phyloP scores from a whole-genome alignment of 2,329 filamentous ascomycete species.

The Cryphonectria carpinicola region DNA sequence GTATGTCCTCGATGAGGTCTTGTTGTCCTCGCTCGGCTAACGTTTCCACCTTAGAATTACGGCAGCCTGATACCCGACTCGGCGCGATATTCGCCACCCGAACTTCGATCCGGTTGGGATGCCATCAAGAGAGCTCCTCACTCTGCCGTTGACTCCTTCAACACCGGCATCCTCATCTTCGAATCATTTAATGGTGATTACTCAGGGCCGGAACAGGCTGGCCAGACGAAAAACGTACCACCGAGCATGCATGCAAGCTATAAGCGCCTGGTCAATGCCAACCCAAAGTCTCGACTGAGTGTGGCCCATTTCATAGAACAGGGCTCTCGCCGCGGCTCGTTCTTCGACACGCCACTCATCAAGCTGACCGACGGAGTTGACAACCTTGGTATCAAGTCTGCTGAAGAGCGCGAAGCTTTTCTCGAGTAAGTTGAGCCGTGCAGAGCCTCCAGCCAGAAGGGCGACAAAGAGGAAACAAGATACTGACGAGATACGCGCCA shows the following conservation, averaged over 20 bases:
- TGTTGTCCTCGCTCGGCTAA: slow-evolving; percentile 23
- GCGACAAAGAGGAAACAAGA: not conserved
- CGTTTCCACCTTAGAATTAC: slow-evolving; percentile 64
- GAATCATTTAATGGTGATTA: slow-evolving; percentile 93
- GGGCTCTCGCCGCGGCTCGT: slow-evolving; percentile 77
- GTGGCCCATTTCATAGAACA: slow-evolving; percentile 88
- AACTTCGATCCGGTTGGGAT: slow-evolving; percentile 91
- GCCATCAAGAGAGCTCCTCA: slow-evolving; percentile 81
- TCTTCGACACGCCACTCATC: slow-evolving; percentile 92
- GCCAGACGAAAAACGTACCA: slow-evolving; percentile 84
- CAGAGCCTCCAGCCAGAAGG: not conserved
- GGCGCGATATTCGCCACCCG: slow-evolving; percentile 81
- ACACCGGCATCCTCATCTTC: slow-evolving; percentile 80
- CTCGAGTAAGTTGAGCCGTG: slow-evolving; percentile 58
- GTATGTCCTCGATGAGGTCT: slow-evolving; percentile 45
- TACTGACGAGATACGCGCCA: slow-evolving; percentile 47
- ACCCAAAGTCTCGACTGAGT: slow-evolving; percentile 85
- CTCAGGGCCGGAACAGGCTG: slow-evolving; percentile 74
- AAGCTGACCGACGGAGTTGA: slow-evolving; percentile 92
- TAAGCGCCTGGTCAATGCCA: slow-evolving; percentile 84
- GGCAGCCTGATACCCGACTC: slow-evolving; percentile 87
- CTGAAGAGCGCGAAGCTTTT: slow-evolving; percentile 82
- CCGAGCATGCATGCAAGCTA: slow-evolving; percentile 89
- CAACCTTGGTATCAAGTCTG: slow-evolving; percentile 84
- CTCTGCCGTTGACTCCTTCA: slow-evolving; percentile 84